Base-by-base conservation (phyloP, 2,329 filamentous ascomycete species). In the Biscogniauxia mediterranea region DNA sequence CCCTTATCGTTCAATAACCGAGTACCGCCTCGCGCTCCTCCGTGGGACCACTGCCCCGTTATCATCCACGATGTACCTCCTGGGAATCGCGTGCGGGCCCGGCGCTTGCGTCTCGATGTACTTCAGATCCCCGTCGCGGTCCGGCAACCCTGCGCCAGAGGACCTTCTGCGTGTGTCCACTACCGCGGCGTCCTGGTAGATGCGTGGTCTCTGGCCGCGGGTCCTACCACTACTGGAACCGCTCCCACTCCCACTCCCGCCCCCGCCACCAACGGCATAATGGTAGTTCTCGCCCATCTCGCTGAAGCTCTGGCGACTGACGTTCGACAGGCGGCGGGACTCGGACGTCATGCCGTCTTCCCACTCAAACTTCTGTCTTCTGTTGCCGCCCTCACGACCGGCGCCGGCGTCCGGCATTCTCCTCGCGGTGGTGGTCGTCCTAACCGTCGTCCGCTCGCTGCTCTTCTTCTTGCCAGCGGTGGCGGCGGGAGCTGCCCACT, bases 401-500 rank as follows among this genome's bases (percentile, higher is more conserved):
- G 23, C 2, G 2, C 38, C 38, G 38, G 15, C 38, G 38, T 2
- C 13, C 2, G 15, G 17, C 38, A 11, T 46, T 11, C 13, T 23
- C 23, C 23, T 23, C 23, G 23, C 23, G 38, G 13, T n/a, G 2
- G 17, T n/a, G 38, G 17, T 42, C 6, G 9, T 46, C 15, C 5
- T 46, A 3, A 6, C 21, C 13, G 17, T 50, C 32, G 17, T 46
- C 46, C 13, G 28, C 52, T 51, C n/a, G 20, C 63, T 64, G 19
- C 56, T 57, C 55, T 68, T 66, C 54, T 69, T 59, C 20, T 64
- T 64, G 25, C 74, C 73, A 6, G 28, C 7, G 46, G 65, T 58
- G 8, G 61, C 55, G 11, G 28, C 7, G 7, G 28, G 11, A 32
- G 28, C 2, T 0, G 61, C 61, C 73, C 75, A 77, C 21, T 73